Percentiles rank a stretch among this genome's conserved stretches.
Evolutionary conservation across 2,329 filamentous ascomycete genomes (phyloP).

Genomic region (Graphilbum ipis-grandicollis): DNA sequence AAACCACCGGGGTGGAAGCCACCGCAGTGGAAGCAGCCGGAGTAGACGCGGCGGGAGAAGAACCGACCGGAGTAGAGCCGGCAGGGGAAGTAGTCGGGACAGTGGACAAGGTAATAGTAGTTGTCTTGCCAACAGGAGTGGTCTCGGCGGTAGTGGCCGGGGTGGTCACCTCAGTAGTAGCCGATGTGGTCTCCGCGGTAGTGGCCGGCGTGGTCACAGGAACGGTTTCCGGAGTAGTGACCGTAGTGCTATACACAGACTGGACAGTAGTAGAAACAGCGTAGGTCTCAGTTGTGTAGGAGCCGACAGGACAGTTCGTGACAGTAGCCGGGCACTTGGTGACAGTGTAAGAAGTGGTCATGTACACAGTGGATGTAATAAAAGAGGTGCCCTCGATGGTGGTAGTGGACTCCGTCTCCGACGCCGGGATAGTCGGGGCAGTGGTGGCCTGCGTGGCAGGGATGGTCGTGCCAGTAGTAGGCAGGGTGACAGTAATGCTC

Average conservation of each 20-base stretch:
- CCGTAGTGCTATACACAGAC: slow-evolving; percentile 15
- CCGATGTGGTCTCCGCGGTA: no score
- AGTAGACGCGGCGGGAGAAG: neutral
- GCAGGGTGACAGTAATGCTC: no score
- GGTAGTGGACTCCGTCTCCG: neutral
- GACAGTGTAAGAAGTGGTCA: slow-evolving; percentile 12
- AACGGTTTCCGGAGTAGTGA: no score
- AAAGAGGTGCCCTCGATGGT: neutral
- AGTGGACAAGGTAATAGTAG: slow-evolving; percentile 4
- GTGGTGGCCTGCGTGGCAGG: no score
- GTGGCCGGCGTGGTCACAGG: no score
- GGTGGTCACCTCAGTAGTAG: no score
- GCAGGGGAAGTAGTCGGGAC: slow-evolving; percentile 5
- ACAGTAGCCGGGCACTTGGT: slow-evolving; percentile 11
- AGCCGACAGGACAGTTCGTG: slow-evolving; percentile 11
- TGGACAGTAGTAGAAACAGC: slow-evolving; percentile 21
- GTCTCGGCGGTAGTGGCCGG: slow-evolving; percentile 2
- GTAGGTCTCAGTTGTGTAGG: slow-evolving; percentile 12
- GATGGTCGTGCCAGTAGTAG: neutral
- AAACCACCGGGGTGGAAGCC: neutral
- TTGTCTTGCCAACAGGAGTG: neutral
- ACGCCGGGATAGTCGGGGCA: no score
- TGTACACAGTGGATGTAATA: slow-evolving; percentile 11
- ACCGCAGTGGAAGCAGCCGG: neutral
- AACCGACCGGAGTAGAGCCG: neutral